Conservation (phyloP, 2,329 filamentous ascomycete species). For the Ophiocordyceps camponoti-saundersi region DNA sequence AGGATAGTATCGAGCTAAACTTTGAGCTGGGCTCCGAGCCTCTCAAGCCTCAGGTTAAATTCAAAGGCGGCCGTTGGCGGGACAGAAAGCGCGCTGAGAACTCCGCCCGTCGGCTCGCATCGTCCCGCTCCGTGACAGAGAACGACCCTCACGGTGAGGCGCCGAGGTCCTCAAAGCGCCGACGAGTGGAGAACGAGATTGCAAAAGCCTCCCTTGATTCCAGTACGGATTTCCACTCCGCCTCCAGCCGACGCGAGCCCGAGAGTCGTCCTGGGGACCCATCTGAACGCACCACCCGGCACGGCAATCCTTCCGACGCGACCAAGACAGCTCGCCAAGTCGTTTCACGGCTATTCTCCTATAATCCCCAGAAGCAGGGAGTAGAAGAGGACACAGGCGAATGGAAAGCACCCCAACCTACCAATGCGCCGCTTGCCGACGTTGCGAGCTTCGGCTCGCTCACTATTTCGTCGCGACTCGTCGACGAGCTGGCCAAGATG, state of each 20-base stretch:
- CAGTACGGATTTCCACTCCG: neutral
- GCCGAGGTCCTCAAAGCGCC: slow-evolving; percentile 26
- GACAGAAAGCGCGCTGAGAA: slow-evolving; percentile 57
- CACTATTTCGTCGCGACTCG: slow-evolving; percentile 64
- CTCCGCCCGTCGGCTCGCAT: slow-evolving; percentile 12
- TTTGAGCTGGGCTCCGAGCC: slow-evolving; percentile 62
- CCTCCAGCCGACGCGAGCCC: neutral
- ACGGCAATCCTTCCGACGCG: slow-evolving; percentile 7
- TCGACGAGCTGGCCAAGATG: slow-evolving; percentile 74
- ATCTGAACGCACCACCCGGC: slow-evolving; percentile 4
- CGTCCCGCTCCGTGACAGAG: slow-evolving; percentile 6
- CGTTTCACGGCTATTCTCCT: slow-evolving; percentile 83
- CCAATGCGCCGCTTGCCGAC: slow-evolving; percentile 76
- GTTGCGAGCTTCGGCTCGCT: slow-evolving; percentile 78
- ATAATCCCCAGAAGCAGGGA: slow-evolving; percentile 61
- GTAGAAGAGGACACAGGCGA: slow-evolving; percentile 31
- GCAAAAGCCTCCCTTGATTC: slow-evolving; percentile 2
- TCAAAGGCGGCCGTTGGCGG: slow-evolving; percentile 88
- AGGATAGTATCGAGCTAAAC: slow-evolving; percentile 90
- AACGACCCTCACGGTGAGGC: slow-evolving; percentile 10
- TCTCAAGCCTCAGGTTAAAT: slow-evolving; percentile 42
- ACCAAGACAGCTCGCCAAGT: slow-evolving; percentile 33
- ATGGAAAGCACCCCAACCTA: slow-evolving; percentile 49
- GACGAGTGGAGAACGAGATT: slow-evolving; percentile 17
- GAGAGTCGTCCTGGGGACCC: slow-evolving; percentile 3